Percentiles rank a stretch among this genome's conserved stretches.
These are phyloP conservation scores for Dipteronia sinensis DNA, from an alignment of 345 rosid genomes.

Conservation along the genomic window DNA sequence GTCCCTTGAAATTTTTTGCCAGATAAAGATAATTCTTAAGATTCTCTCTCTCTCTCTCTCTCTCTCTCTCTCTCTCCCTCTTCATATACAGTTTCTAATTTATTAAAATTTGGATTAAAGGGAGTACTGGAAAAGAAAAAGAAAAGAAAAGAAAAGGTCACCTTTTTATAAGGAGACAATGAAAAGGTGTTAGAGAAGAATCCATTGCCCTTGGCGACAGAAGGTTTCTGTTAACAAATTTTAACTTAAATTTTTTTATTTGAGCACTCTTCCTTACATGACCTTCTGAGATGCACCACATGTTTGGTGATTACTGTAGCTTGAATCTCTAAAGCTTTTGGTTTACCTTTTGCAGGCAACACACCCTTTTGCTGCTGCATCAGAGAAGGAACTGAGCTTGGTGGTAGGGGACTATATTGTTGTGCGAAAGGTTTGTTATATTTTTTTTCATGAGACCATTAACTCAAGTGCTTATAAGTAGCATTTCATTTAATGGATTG, in stretches of 20 bases:
- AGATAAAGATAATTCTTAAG: background rate
- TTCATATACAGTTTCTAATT: background rate
- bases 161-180: background rate
- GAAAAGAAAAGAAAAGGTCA: background rate
- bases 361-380: slow-evolving; percentile 68
- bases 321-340: slow-evolving; percentile 12
- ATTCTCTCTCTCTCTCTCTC: background rate
- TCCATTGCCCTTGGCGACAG: background rate
- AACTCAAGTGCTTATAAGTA: slow-evolving; percentile 6
- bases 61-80: background rate
- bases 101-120: background rate
- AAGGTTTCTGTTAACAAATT: background rate
- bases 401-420: slow-evolving; percentile 81
- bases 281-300: background rate
- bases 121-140: background rate
- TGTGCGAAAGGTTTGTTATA: slow-evolving; percentile 71
- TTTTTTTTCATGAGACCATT: slow-evolving; percentile 11
- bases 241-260: background rate
- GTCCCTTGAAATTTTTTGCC: background rate
- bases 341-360: slow-evolving; percentile 53
- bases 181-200: background rate
- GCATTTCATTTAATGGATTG: slow-evolving; percentile 6
- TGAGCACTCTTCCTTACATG: background rate
- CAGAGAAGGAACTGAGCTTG: slow-evolving; percentile 93
- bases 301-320: slow-evolving; percentile 4